A percentile compares a stretch with the other conserved stretches of the same genome.
These are phyloP conservation scores for Aspergillus intermedius DNA, from an alignment of 2,329 filamentous ascomycete species.

Conservation along the genomic window DNA sequence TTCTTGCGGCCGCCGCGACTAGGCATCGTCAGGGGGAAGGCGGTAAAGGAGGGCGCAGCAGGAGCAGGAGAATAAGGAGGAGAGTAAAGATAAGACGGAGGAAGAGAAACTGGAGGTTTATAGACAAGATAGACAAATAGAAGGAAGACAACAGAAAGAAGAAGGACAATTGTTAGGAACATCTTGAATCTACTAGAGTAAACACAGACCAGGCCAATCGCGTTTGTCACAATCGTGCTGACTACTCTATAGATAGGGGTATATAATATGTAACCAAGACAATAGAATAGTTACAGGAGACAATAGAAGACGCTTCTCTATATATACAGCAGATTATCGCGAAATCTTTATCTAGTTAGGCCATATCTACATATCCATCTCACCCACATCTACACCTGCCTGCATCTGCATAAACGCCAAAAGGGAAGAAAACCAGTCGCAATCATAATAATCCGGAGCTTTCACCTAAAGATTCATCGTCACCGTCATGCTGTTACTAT, in stretches of 20 bases:
- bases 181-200: neutral
- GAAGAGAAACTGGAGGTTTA: neutral
- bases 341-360: no score
- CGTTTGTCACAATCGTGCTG: no score
- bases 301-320: no score
- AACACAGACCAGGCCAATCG: no score
- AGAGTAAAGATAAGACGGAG: neutral
- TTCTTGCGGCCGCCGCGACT: constrained; percentile 19
- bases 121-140: neutral
- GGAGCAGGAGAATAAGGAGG: neutral
- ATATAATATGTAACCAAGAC: no score
- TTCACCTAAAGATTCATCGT: constrained; percentile 43
- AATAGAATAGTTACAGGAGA: no score
- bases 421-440: neutral
- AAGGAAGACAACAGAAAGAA: neutral
- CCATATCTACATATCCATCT: no score
- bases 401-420: no score
- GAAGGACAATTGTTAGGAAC: neutral
- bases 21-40: constrained; percentile 12
- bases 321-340: no score
- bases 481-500: constrained; percentile 87
- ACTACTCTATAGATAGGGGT: no score
- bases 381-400: no score
- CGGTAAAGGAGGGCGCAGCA: constrained; percentile 11
- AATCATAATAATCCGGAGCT: constrained; percentile 4